Evolutionary conservation across 2,329 filamentous ascomycete species (phyloP).

Genomic region (Macroventuria anomochaeta): DNA sequence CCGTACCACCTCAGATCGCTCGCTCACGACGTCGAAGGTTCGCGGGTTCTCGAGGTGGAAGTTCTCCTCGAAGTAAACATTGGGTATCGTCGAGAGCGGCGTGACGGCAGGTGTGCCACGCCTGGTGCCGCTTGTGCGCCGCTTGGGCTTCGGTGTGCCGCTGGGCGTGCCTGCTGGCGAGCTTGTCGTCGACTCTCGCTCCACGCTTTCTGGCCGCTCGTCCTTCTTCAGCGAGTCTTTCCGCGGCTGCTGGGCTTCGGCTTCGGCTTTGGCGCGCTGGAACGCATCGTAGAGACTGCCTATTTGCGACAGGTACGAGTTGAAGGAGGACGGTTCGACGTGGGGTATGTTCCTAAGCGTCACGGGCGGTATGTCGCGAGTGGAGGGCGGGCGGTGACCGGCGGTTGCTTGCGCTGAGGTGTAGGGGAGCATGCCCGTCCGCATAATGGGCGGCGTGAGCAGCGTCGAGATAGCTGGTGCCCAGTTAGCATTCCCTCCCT

Average conservation of each 20-base stretch:
- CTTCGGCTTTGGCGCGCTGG: slow-evolving; percentile 78
- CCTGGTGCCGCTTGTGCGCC: slow-evolving; percentile 61
- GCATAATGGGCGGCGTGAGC: slow-evolving; percentile 87
- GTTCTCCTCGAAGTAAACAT: slow-evolving; percentile 91
- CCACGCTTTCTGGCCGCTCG: slow-evolving; percentile 57
- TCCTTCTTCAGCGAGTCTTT: slow-evolving; percentile 57
- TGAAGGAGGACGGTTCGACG: slow-evolving; percentile 80
- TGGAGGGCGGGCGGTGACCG: slow-evolving; percentile 80
- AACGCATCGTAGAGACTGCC: slow-evolving; percentile 89
- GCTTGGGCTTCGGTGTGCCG: slow-evolving; percentile 57
- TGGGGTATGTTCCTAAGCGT: slow-evolving; percentile 86
- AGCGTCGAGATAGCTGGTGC: slow-evolving; percentile 78
- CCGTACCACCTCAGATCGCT: slow-evolving; percentile 93
- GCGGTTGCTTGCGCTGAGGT: slow-evolving; percentile 72
- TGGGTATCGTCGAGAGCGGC: slow-evolving; percentile 88
- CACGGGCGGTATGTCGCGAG: slow-evolving; percentile 91
- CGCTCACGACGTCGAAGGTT: slow-evolving; percentile 95
- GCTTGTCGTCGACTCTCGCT: slow-evolving; percentile 47
- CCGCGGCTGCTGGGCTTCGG: slow-evolving; percentile 64
- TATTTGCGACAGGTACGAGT: slow-evolving; percentile 82
- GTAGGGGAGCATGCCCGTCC: slow-evolving; percentile 84
- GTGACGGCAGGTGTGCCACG: slow-evolving; percentile 75
- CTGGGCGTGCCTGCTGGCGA: slow-evolving; percentile 52
- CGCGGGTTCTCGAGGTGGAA: slow-evolving; percentile 96
- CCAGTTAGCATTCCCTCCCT: slow-evolving; percentile 51